A percentile compares a stretch with the other conserved stretches of the same genome.
These are phyloP conservation scores for Aspergillus cejpii DNA, from an alignment of 2,329 filamentous ascomycete genomes.

Conservation along the genomic window DNA sequence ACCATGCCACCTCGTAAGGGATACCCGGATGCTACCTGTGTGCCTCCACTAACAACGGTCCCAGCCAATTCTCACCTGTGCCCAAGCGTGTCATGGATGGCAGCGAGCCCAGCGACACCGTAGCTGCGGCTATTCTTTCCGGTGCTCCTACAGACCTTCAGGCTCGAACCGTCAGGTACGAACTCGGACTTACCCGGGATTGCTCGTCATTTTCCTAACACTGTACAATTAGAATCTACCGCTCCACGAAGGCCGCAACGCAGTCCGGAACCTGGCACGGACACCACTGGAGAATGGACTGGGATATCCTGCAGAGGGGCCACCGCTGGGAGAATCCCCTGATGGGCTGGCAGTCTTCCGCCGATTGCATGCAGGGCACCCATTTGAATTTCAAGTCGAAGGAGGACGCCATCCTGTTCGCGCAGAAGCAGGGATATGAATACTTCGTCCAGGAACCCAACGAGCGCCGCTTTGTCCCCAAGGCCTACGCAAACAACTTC, in stretches of 20 bases:
- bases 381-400: conserved; percentile 84
- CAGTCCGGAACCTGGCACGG: conserved; percentile 85
- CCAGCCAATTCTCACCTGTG: conserved; percentile 80
- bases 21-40: conserved; percentile 2
- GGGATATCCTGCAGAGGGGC: conserved; percentile 87
- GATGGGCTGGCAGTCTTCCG: conserved; percentile 98
- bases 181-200: background rate
- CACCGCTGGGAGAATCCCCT: conserved; percentile 97
- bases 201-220: conserved; percentile 10
- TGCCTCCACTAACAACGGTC: conserved; percentile 21
- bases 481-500: conserved; percentile 97
- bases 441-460: conserved; percentile 98
- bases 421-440: conserved; percentile 98
- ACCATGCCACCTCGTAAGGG: conserved; percentile 84
- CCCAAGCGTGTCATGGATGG: conserved; percentile 86
- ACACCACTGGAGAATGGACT: conserved; percentile 94
- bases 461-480: conserved; percentile 73
- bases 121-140: conserved; percentile 79
- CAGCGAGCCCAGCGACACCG: conserved; percentile 67
- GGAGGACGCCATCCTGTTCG: conserved; percentile 90
- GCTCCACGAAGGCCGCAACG: conserved; percentile 85
- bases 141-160: conserved; percentile 91
- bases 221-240: conserved; percentile 65
- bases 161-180: conserved; percentile 85
- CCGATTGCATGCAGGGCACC: conserved; percentile 90